Evolutionary conservation across 1,284 basidiomycete genomes (phyloP), one percentile per base, ranked within the genome.

Genomic region (Apiotrichum gracile): DNA sequence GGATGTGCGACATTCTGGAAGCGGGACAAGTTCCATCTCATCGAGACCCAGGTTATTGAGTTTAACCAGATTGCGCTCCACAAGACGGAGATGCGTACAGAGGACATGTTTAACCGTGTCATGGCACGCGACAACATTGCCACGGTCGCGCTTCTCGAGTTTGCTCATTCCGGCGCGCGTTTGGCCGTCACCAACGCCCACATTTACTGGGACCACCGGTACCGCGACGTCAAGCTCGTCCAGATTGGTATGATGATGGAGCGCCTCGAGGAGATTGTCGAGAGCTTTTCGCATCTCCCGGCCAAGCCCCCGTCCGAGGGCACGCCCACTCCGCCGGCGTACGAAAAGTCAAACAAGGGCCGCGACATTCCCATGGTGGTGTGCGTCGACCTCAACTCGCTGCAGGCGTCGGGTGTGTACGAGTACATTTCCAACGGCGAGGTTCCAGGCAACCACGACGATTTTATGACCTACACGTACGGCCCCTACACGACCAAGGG

Each of bases 51-150:
- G 61, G 82, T 94, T 39, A 83, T 98, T 71, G 96, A 98, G 74
- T 99, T 94, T 78, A 91, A 87, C 73, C 84, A 90, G 53, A 82
- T 93, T 56, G 93, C 93, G 8, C 88, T 97, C 81, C 87, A 91
- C 68, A 85, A 91, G 47, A 83, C 86, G 40, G 94, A 98, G 72
- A 94, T 97, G 78, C 92, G 94, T 77, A 96, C 93, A 5, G 92
- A 98, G 69, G 94, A 97, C 77, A 94, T 98, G 91, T 98, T 97
- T 82, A 97, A 97, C 72, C 89, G 96, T 49, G 91, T 98, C 54
- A 84, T 97, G 70, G 88, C 88, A 60, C 91, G 93, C 73, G 96
- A 97, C 76, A 86, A 97, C 70, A 91, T 98, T 61, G 92, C 91
- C 35, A 84, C 93, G 58, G 80, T 94, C 46, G 86, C 86, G 60